These are phyloP conservation scores for Arthromyces matolae DNA, from an alignment of 768 basidiomycete species.

Conservation along the genomic window DNA sequence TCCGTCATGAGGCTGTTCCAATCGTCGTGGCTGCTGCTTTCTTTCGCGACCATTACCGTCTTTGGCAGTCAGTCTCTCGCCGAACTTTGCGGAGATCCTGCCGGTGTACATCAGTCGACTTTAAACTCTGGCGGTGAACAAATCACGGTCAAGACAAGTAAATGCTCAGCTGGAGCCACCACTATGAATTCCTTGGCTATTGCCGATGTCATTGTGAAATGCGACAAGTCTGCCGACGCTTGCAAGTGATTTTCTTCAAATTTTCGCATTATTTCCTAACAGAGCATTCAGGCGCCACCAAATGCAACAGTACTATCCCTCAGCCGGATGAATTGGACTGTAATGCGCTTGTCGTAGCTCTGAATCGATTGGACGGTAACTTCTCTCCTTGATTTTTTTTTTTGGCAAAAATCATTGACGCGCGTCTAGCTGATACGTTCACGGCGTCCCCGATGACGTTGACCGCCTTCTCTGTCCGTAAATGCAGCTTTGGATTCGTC, in stretches of 20 bases:
- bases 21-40: neutral
- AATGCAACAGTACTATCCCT: neutral
- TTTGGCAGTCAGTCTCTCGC: neutral
- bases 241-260: neutral
- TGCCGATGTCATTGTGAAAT: neutral
- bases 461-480: neutral
- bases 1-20: neutral
- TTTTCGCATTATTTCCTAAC: neutral
- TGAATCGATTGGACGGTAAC: slow-evolving; percentile 3
- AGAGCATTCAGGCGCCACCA: neutral
- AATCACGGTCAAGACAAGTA: neutral
- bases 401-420: neutral
- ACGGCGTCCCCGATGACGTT: neutral
- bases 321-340: neutral
- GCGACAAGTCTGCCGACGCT: neutral
- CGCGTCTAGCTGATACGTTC: neutral
- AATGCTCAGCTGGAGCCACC: neutral
- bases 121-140: neutral
- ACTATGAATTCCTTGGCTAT: neutral
- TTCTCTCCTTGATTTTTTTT: neutral
- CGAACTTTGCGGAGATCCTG: neutral
- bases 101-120: neutral
- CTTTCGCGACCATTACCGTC: neutral
- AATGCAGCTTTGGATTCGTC: slow-evolving; percentile 1
- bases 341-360: neutral